Evolutionary conservation across 2,329 filamentous ascomycete species (phyloP).

Genomic region (Rachicladosporium sp.): DNA sequence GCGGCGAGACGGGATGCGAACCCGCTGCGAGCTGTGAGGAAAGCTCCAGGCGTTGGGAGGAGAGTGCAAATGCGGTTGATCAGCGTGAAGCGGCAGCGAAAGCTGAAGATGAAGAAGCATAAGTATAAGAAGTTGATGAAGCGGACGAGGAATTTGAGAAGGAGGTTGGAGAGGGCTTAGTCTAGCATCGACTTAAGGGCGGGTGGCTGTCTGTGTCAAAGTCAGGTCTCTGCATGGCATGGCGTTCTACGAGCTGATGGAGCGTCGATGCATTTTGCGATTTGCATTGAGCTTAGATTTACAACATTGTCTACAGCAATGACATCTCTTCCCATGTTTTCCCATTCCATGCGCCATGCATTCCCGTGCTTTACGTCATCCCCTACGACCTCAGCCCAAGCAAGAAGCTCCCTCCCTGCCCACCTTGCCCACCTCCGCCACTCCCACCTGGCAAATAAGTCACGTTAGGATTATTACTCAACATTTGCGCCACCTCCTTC

Average conservation of each 20-base stretch:
- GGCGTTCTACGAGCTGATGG: too few relatives aligned
- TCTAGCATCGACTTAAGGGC: too few relatives aligned
- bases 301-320: too few relatives aligned
- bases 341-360: neutral
- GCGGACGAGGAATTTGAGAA: slow-evolving; percentile 73
- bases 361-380: neutral
- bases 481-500: slow-evolving; percentile 83
- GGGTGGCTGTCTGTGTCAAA: too few relatives aligned
- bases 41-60: slow-evolving; percentile 5
- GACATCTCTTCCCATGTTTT: too few relatives aligned
- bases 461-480: slow-evolving; percentile 86
- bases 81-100: slow-evolving; percentile 82
- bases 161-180: slow-evolving; percentile 50
- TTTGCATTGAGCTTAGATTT: too few relatives aligned
- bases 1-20: too few relatives aligned
- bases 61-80: slow-evolving; percentile 57
- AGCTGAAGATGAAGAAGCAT: slow-evolving; percentile 99
- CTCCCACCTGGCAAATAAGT: slow-evolving; percentile 76
- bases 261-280: too few relatives aligned
- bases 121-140: slow-evolving; percentile 99
- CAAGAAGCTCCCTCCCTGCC: slow-evolving; percentile 46
- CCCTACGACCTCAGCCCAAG: slow-evolving; percentile 48
- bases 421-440: slow-evolving; percentile 33
- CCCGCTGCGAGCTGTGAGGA: slow-evolving; percentile 9
- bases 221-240: too few relatives aligned